Conservation (phyloP, 768 basidiomycete species). For the Pleurotus salmoneostramineus region DNA sequence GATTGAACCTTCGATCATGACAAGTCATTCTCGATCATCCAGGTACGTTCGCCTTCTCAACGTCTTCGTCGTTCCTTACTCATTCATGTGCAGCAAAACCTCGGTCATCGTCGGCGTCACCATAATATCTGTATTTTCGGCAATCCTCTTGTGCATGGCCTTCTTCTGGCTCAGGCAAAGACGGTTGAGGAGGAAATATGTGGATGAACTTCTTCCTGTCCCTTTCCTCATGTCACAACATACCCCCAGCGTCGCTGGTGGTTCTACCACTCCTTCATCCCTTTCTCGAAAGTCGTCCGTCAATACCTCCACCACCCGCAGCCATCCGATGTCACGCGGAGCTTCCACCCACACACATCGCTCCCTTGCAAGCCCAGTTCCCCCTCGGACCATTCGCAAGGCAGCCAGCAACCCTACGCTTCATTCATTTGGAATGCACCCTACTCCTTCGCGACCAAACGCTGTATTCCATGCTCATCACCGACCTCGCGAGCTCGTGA, state of each 20-base stretch:
- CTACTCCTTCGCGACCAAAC: neutral
- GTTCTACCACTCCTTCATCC: neutral
- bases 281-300: neutral
- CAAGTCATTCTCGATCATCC: neutral
- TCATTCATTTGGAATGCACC: neutral
- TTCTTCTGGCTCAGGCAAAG: neutral
- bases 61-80: neutral
- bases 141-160: neutral
- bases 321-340: neutral
- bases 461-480: neutral
- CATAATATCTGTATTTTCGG: neutral
- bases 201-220: neutral
- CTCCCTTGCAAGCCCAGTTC: neutral
- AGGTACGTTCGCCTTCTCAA: neutral
- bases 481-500: neutral
- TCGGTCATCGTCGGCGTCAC: neutral
- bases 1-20: neutral
- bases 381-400: neutral
- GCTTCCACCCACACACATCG: neutral
- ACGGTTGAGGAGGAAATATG: neutral
- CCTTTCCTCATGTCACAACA: neutral
- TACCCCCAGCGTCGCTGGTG: neutral
- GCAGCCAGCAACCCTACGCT: neutral
- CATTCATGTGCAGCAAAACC: neutral
- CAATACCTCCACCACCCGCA: neutral